These are phyloP conservation scores for Candida peoriensis DNA, from an alignment of 805 yeast genomes.

Conservation along the genomic window DNA sequence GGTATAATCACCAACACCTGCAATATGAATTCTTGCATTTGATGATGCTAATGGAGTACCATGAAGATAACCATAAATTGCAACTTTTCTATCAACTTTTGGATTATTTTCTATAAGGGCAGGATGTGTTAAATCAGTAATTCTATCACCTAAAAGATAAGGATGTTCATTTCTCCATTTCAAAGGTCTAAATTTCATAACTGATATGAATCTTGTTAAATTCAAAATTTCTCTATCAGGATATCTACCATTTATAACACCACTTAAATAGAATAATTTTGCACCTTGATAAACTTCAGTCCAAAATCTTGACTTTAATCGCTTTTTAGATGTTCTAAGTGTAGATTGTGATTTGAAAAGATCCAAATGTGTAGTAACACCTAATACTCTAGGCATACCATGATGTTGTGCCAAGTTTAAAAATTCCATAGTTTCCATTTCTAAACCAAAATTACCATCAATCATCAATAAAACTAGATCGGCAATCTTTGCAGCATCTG, in stretches of 20 bases:
- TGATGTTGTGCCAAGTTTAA: slow-evolving; percentile 94
- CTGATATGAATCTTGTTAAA: slow-evolving; percentile 86
- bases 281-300: slow-evolving; percentile 99
- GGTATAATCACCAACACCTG: slow-evolving; percentile 90
- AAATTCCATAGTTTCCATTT: slow-evolving; percentile 99
- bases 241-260: slow-evolving; percentile 94
- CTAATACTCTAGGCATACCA: slow-evolving; percentile 97
- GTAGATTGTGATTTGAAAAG: slow-evolving; percentile 87
- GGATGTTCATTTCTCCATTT: slow-evolving; percentile 99
- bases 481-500: slow-evolving; percentile 92
- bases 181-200: slow-evolving; percentile 97
- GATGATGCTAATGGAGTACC: slow-evolving; percentile 77
- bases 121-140: slow-evolving; percentile 94
- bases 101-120: slow-evolving; percentile 69
- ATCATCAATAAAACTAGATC: slow-evolving; percentile 84
- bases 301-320: slow-evolving; percentile 93
- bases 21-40: slow-evolving; percentile 80
- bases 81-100: slow-evolving; percentile 83
- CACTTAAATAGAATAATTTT: slow-evolving; percentile 86
- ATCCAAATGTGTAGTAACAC: slow-evolving; percentile 94
- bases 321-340: slow-evolving; percentile 84
- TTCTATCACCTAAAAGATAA: slow-evolving; percentile 82
- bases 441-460: slow-evolving; percentile 97
- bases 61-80: slow-evolving; percentile 90
- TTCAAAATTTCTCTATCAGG: slow-evolving; percentile 96